Percentiles rank a stretch among this genome's conserved stretches.
phyloP scores from a whole-genome alignment of 768 basidiomycete genomes.

The Crepidotus variabilis region DNA sequence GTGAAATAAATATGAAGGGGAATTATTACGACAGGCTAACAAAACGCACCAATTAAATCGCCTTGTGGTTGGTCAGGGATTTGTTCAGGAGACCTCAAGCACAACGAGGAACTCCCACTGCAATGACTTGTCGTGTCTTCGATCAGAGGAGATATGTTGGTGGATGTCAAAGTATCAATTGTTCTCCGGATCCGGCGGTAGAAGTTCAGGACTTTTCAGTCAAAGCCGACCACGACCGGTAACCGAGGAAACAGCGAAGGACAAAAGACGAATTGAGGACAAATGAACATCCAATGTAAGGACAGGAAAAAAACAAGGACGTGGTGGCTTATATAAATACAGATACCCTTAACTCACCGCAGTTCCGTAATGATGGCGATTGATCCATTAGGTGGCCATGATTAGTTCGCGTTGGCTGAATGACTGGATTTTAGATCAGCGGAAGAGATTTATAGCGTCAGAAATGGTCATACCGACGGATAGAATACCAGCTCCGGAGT shows the following conservation, averaged over 20 bases:
- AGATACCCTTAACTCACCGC: neutral
- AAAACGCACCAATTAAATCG: neutral
- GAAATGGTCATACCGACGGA: neutral
- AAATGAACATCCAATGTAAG: neutral
- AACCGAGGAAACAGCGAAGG: neutral
- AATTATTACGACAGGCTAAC: neutral
- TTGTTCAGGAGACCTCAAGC: neutral
- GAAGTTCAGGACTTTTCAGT: neutral
- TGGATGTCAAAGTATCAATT: neutral
- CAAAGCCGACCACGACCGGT: neutral
- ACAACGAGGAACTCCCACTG: neutral
- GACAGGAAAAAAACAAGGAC: neutral
- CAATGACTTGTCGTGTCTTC: neutral
- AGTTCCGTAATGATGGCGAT: neutral
- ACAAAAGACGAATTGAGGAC: neutral
- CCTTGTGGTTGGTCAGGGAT: neutral
- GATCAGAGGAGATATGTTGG: neutral
- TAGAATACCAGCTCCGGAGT: neutral
- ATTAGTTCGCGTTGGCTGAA: neutral
- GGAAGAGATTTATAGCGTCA: neutral
- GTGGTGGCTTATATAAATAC: neutral
- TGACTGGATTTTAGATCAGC: neutral
- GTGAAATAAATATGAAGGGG: neutral
- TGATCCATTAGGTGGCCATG: neutral
- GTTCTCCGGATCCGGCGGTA: neutral